Evolutionary conservation across 176 grass and related monocot genomes (phyloP), one percentile per base, ranked within the genome.

Genomic region (Stipa capillata): DNA sequence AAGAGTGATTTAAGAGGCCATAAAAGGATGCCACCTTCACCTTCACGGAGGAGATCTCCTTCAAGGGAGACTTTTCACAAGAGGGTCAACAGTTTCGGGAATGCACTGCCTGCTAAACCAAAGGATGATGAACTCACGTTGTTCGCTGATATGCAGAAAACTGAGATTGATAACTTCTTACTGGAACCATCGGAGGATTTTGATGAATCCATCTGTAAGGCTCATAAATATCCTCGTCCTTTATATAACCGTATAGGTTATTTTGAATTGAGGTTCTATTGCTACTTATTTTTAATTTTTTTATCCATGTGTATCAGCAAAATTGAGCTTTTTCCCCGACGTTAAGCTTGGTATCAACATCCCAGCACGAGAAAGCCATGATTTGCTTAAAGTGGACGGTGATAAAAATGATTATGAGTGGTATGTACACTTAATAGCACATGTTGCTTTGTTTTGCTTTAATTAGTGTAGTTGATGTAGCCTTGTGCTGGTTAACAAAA

Each of bases 341-440:
- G 85, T 94, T 65, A 94, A 92, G 39, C 83, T 94, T 68, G 88
- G 83, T 20, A 81, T 98, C 68, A 90, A 66, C n/a, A 60, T 94
- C 66, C 87, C 95, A 72, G 28, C 77, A 60, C 85, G 62, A 63
- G 85, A 94, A 81, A 91, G 83, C 49, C 87, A 87, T 23, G 92
- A 94, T 83, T 82, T 98, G 40, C 95, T 98, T 51, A 83, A 98
- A 66, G 73, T 42, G 36, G 92, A 98, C 74, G 87, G 80, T 65
- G 83, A 90, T 67, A 94, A 98, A 82, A 92, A 98, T 74, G 95
- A 98, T 82, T 98, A 94, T 72, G 92, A 98, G 72, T 98, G 95
- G 95, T 98, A 80, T 85, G 89, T 23, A 69, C 68, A 62, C 35
- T 81, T 47, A 56, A 33, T 69, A 74, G 23, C 72, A 70, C 73